Evolutionary conservation across 2,329 filamentous ascomycete species (phyloP).

Genomic region (Myriangium duriaei): DNA sequence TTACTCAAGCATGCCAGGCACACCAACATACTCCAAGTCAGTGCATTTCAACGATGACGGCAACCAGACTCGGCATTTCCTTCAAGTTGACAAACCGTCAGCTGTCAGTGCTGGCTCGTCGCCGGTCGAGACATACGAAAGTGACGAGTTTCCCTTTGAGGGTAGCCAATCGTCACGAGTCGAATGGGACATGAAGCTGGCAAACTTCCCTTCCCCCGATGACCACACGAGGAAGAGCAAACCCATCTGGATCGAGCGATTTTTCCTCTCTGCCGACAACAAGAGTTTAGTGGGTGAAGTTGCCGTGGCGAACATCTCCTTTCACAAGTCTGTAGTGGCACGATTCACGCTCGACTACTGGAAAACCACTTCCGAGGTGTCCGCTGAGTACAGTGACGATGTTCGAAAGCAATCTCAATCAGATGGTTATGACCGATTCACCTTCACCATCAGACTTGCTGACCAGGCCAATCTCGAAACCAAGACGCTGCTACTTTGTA

Average conservation of each 20-base stretch:
- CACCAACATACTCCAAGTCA: conserved; percentile 86
- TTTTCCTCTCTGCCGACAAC: conserved; percentile 80
- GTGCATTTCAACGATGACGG: conserved; percentile 98
- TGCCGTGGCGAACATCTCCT: conserved; percentile 76
- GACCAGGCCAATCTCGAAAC: conserved; percentile 83
- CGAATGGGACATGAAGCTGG: conserved; percentile 77
- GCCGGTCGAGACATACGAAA: conserved; percentile 76
- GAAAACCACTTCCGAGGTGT: conserved; percentile 94
- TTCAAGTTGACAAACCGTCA: conserved; percentile 86
- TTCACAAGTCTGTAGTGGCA: conserved; percentile 78
- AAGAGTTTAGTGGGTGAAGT: conserved; percentile 75
- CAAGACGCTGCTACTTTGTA: conserved; percentile 86
- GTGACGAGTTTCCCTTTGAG: conserved; percentile 84
- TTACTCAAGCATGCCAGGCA: conserved; percentile 94
- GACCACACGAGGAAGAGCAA: conserved; percentile 47
- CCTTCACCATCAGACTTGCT: conserved; percentile 83
- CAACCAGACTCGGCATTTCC: conserved; percentile 90
- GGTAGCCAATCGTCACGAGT: conserved; percentile 41
- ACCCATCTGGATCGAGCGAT: conserved; percentile 69
- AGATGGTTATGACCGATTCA: conserved; percentile 73
- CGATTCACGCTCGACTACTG: conserved; percentile 95
- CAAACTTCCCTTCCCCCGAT: conserved; percentile 64
- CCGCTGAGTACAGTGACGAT: conserved; percentile 76
- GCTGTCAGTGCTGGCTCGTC: conserved; percentile 92
- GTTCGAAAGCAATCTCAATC: conserved; percentile 50